Percentiles rank a stretch among this genome's conserved stretches.
These are phyloP conservation scores for Wickerhamiella dianesei DNA, from an alignment of 805 yeast genomes.

Conservation along the genomic window DNA sequence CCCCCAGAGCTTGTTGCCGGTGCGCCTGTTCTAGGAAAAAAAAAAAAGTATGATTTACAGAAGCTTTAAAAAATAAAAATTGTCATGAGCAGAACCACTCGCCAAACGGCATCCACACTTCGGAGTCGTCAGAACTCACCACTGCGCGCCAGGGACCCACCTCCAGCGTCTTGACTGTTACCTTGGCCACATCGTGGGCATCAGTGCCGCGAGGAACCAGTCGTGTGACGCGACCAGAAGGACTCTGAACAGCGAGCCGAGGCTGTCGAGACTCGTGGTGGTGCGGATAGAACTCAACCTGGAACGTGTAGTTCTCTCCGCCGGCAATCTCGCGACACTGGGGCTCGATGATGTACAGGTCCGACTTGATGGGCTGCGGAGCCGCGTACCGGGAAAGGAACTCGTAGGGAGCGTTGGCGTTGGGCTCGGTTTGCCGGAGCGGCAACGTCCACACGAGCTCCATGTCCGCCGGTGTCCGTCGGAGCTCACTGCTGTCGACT, in stretches of 20 bases:
- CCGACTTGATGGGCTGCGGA: slow-evolving; percentile 52
- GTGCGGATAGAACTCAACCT: slow-evolving; percentile 33
- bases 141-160: slow-evolving; percentile 74
- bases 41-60: slow-evolving; percentile 4
- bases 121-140: slow-evolving; percentile 61
- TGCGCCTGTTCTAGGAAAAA: slow-evolving; percentile 19
- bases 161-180: slow-evolving; percentile 51
- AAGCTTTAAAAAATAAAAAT: slow-evolving; percentile 2
- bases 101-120: slow-evolving; percentile 77
- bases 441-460: slow-evolving; percentile 66
- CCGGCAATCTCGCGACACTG: slow-evolving; percentile 51
- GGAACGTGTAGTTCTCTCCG: slow-evolving; percentile 52
- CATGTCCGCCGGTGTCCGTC: slow-evolving; percentile 29
- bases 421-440: slow-evolving; percentile 53
- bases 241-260: slow-evolving; percentile 64
- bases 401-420: slow-evolving; percentile 37
- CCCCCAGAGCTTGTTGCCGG: slow-evolving; percentile 46
- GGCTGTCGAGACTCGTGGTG: slow-evolving; percentile 35
- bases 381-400: slow-evolving; percentile 66
- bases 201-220: slow-evolving; percentile 31
- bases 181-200: slow-evolving; percentile 35
- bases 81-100: slow-evolving; percentile 46
- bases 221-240: slow-evolving; percentile 64
- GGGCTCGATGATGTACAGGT: slow-evolving; percentile 73
- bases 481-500: slow-evolving; percentile 7